Evolutionary conservation across 1,284 basidiomycete species (phyloP), one percentile per base, ranked within the genome.

Genomic region (Microbotryum silenes-acaulis): DNA sequence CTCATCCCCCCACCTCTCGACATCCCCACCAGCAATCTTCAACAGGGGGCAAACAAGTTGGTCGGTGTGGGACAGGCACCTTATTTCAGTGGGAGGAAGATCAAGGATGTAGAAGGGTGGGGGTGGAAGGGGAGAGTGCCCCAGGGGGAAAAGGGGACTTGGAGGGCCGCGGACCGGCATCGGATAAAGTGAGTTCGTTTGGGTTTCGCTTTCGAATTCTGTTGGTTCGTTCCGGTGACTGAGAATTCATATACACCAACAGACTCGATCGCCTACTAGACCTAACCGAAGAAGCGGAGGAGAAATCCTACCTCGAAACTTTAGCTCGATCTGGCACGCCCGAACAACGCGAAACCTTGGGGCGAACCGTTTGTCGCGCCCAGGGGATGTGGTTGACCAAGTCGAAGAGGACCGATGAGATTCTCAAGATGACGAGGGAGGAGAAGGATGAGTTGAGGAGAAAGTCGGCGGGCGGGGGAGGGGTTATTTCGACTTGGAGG

Each of bases 11-110:
- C 42, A 47, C 16, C 25, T 63, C 21, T 62, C 66, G 45, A 57
- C 62, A 27, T 57, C 44, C 27, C 42, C 33, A 1, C 54, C 57
- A 50, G 63, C 51, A 14, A 45, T 27, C 46, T 47, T 18, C 18
- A 56, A 6, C 57, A 51, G 10, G 68, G 70, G 4, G 62, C 64
- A n/a, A 68, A 66, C n/a, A 54, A 51, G 18, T 49, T 71, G 20
- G 58, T 70, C 10, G 64, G 70, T 3, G 60, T 68, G 18, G 68
- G 66, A 6, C 27, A 59, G 6, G 63, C 16, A 12, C 37, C 37
- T 42, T 42, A 42, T 18, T 42, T 42, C 37, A 42, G 57, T 20
- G 27, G 21, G 44, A 56, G n/a, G 49, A 31, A 31, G 46, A 44
- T 3, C 18, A n/a, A 29, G 23, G 52, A 33, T 10, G 42, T 27